Evolutionary conservation across 73 alveolate genomes (phyloP).

Genomic region (Paramecium bursaria): DNA sequence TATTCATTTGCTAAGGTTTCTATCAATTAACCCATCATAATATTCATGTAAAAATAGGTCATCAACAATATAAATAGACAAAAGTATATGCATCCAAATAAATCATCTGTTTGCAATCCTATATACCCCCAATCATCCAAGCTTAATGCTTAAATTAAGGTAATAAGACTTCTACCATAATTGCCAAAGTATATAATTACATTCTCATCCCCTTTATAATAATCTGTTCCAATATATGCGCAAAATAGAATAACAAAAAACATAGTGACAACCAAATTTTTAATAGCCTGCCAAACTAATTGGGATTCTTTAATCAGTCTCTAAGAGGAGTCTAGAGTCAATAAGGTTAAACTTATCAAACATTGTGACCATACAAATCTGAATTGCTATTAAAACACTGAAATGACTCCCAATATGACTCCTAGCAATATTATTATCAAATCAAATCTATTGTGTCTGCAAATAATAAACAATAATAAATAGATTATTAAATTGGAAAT

Average conservation of each 20-base stretch:
- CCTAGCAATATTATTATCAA: neutral
- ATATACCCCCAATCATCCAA: slow-evolving; percentile 59
- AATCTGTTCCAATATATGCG: slow-evolving; percentile 37
- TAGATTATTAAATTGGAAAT: neutral
- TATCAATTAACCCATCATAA: slow-evolving; percentile 50
- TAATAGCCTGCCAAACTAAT: slow-evolving; percentile 34
- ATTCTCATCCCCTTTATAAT: slow-evolving; percentile 1
- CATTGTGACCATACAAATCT: neutral
- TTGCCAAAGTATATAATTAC: neutral
- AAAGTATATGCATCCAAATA: slow-evolving; percentile 30
- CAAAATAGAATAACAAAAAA: slow-evolving; percentile 16
- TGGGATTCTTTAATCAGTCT: slow-evolving; percentile 13
- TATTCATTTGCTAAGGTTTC: slow-evolving; percentile 18
- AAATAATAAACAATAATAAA: neutral
- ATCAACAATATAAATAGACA: slow-evolving; percentile 36
- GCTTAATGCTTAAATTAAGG: slow-evolving; percentile 42
- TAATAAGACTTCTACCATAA: slow-evolving; percentile 24
- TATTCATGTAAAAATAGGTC: slow-evolving; percentile 54
- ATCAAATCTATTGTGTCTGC: slow-evolving; percentile 2
- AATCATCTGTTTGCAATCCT: slow-evolving; percentile 49
- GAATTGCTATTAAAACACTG: neutral
- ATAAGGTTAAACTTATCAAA: neutral
- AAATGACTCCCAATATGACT: neutral
- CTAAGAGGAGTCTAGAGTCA: slow-evolving; percentile 6
- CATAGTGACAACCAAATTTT: slow-evolving; percentile 23